Conservation (phyloP, 495 filamentous ascomycete genomes). For the Margaritispora aquatica region DNA sequence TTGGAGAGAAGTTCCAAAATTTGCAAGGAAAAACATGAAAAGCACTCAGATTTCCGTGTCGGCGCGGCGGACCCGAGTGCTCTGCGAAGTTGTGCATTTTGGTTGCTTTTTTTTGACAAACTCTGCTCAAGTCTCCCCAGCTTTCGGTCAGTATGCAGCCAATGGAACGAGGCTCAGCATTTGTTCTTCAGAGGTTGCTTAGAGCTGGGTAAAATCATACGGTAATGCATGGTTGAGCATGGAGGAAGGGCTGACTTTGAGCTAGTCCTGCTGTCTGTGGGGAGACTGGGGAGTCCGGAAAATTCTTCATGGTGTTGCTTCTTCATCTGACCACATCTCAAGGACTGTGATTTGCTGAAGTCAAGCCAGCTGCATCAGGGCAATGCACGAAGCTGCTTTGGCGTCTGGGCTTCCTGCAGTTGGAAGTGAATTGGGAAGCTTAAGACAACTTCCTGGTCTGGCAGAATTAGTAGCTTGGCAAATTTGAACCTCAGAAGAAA, state of each 20-base stretch:
- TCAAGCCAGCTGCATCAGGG: slow-evolving; percentile 11
- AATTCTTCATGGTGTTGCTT: slow-evolving; percentile 16
- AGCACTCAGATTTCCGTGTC: neutral
- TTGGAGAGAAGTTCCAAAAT: neutral
- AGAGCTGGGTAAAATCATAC: no score
- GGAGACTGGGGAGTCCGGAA: slow-evolving; percentile 17
- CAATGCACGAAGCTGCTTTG: slow-evolving; percentile 10
- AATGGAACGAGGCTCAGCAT: neutral
- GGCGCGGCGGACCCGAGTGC: neutral
- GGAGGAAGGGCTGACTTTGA: neutral
- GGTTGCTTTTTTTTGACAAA: neutral
- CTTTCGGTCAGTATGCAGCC: neutral
- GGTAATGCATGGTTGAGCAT: neutral
- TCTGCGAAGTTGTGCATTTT: neutral
- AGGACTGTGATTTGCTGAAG: slow-evolving; percentile 6
- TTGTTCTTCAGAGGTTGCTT: neutral
- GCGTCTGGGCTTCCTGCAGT: slow-evolving; percentile 19
- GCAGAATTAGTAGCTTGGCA: neutral
- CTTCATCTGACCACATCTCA: slow-evolving; percentile 15
- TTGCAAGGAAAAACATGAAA: neutral
- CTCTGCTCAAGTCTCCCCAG: neutral
- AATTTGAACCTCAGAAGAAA: neutral
- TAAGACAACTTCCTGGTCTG: slow-evolving; percentile 4
- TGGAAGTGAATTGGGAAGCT: slow-evolving; percentile 3
- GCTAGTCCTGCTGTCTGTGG: neutral